phyloP scores from a whole-genome alignment of 345 rosid species.

The Acer yangbiense region DNA sequence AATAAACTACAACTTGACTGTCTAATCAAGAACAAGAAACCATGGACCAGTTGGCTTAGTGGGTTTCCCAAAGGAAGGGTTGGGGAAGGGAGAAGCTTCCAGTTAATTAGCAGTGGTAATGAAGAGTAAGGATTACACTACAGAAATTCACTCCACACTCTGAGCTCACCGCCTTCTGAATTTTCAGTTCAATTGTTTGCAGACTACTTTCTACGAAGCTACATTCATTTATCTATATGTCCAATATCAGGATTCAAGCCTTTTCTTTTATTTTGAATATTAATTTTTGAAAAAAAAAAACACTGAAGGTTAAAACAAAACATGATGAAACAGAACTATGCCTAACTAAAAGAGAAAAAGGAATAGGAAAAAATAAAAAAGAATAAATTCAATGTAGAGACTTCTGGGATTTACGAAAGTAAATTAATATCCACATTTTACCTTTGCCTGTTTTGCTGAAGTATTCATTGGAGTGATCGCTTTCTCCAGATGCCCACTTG shows the following conservation, averaged over 20 bases:
- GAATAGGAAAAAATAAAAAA: not conserved
- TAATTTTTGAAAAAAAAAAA: not conserved
- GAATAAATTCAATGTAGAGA: not conserved
- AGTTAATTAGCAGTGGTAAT: not conserved
- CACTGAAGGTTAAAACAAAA: not conserved
- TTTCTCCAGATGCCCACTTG: constrained; percentile 48
- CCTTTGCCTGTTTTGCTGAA: constrained; percentile 45
- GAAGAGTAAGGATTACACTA: not conserved
- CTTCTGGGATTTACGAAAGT: not conserved
- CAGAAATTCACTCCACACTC: not conserved
- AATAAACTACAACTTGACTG: not conserved
- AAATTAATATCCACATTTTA: constrained; percentile 4
- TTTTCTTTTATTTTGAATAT: not conserved
- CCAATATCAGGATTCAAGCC: not conserved
- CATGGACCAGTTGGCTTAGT: not conserved
- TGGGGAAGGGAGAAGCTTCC: not conserved
- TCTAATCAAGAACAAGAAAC: not conserved
- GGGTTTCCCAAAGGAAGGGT: not conserved
- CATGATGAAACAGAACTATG: not conserved
- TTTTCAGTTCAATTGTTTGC: not conserved
- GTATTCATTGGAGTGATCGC: constrained; percentile 40
- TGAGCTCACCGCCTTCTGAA: not conserved
- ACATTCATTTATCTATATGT: not conserved
- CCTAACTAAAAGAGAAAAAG: not conserved
- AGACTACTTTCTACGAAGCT: not conserved